Conservation (phyloP, 2,329 filamentous ascomycete species). For the Ophiobolus disseminans region DNA sequence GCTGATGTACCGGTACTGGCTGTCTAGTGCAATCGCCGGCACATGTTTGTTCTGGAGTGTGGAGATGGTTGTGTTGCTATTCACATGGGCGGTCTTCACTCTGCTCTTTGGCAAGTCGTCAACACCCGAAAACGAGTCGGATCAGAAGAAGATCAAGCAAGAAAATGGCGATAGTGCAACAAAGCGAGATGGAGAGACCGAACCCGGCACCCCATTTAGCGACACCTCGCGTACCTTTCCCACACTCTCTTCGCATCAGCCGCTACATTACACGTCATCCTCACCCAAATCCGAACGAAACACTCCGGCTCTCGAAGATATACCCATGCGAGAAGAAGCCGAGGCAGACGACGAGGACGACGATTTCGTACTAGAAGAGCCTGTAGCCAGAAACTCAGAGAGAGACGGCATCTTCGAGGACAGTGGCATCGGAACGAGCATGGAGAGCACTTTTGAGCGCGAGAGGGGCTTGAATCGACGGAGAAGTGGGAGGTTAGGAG, state of each 20-base stretch:
- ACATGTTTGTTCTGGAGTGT: constrained; percentile 77
- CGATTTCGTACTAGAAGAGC: constrained; percentile 51
- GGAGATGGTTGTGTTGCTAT: constrained; percentile 71
- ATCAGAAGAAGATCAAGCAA: constrained; percentile 9
- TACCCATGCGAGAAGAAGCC: constrained; percentile 27
- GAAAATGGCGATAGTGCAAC: constrained; percentile 17
- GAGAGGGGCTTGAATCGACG: constrained; percentile 22
- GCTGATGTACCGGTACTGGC: constrained; percentile 83
- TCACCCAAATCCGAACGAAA: constrained; percentile 1
- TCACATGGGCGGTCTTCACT: constrained; percentile 68
- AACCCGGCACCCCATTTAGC: constrained; percentile 44
- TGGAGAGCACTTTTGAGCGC: constrained; percentile 46
- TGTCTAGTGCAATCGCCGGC: constrained; percentile 72
- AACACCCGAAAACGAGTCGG: neutral
- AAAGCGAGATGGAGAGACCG: constrained; percentile 19
- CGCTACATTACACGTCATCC: constrained; percentile 47
- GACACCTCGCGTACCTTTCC: constrained; percentile 59
- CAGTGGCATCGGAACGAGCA: constrained; percentile 58
- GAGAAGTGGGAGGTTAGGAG: constrained; percentile 13
- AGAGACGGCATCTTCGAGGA: constrained; percentile 38
- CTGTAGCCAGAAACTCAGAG: constrained; percentile 15
- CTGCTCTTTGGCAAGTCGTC: constrained; percentile 44
- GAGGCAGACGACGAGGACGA: constrained; percentile 56
- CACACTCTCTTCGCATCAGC: constrained; percentile 53
- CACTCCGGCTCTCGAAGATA: constrained; percentile 3